phyloP scores from a whole-genome alignment of 176 grass and related monocot species.

The Oryza nivara region DNA sequence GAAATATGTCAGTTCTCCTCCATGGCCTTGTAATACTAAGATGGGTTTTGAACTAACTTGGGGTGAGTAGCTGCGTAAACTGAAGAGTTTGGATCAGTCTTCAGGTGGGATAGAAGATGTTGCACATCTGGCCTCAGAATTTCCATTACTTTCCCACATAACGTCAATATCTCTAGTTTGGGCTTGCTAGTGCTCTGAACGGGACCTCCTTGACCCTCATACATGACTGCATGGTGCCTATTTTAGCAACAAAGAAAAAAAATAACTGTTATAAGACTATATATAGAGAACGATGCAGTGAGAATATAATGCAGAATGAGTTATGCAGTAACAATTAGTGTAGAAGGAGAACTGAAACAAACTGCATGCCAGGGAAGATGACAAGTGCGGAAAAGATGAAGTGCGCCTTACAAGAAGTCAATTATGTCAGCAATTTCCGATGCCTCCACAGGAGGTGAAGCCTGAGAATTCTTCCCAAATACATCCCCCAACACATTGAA shows the following conservation, averaged over 20 bases:
- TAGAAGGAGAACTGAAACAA: background rate
- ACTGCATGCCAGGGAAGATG: background rate
- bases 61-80: conserved; percentile 99
- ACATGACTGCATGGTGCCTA: conserved; percentile 97
- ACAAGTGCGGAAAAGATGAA: background rate
- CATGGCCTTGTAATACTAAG: conserved; percentile 29
- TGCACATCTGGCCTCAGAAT: conserved; percentile 83
- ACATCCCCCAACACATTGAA: conserved; percentile 93
- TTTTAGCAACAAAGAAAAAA: conserved; percentile 13
- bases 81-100: conserved; percentile 71
- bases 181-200: conserved; percentile 93
- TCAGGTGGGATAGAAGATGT: conserved; percentile 89
- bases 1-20: background rate
- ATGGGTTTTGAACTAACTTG: conserved; percentile 70
- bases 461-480: conserved; percentile 89
- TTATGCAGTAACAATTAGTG: background rate
- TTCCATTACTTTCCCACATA: conserved; percentile 89
- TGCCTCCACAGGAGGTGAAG: conserved; percentile 67
- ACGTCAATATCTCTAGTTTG: conserved; percentile 88
- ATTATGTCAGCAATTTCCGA: conserved; percentile 93
- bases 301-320: background rate
- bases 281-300: conserved; percentile 1
- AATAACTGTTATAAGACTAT: background rate
- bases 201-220: conserved; percentile 95
- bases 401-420: conserved; percentile 85